phyloP scores from a whole-genome alignment of 441 rosid genomes.

The Macaranga tanarius region DNA sequence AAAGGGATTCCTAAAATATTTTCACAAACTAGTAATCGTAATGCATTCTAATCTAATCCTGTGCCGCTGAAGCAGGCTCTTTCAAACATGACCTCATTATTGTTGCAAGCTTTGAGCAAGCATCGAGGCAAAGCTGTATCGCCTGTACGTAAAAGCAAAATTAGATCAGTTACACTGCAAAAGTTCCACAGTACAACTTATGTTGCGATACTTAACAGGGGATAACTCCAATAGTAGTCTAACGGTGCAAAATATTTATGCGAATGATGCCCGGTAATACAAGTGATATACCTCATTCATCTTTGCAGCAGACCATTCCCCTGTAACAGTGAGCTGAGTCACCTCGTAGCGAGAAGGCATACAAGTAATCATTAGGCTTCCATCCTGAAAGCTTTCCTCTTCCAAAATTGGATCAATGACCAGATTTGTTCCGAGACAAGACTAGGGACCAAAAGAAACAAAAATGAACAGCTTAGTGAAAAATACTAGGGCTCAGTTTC shows the following conservation, averaged over 20 bases:
- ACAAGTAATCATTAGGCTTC: conserved; percentile 63
- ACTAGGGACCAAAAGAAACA: conserved; percentile 35
- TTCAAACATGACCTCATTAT: conserved; percentile 74
- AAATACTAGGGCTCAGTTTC: too few species aligned
- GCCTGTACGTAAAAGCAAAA: conserved; percentile 46
- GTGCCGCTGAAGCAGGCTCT: conserved; percentile 54
- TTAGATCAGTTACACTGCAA: neutral
- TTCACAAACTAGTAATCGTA: neutral
- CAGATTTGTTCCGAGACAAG: conserved; percentile 63
- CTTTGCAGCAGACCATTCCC: conserved; percentile 73
- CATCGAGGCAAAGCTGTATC: conserved; percentile 79
- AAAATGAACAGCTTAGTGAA: too few species aligned
- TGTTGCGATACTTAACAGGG: neutral
- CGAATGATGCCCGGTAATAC: neutral
- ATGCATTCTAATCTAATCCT: conserved; percentile 44
- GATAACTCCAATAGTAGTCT: neutral
- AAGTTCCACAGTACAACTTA: neutral
- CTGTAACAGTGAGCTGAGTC: conserved; percentile 70
- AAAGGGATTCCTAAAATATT: neutral
- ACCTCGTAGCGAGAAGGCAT: conserved; percentile 81
- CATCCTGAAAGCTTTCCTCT: conserved; percentile 81
- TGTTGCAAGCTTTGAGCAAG: conserved; percentile 66
- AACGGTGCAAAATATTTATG: neutral
- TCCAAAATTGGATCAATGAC: conserved; percentile 68
- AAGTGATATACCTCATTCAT: conserved; percentile 55